phyloP scores from a whole-genome alignment of 192 early-diverging fungal species.

The Piromyces sp. region DNA sequence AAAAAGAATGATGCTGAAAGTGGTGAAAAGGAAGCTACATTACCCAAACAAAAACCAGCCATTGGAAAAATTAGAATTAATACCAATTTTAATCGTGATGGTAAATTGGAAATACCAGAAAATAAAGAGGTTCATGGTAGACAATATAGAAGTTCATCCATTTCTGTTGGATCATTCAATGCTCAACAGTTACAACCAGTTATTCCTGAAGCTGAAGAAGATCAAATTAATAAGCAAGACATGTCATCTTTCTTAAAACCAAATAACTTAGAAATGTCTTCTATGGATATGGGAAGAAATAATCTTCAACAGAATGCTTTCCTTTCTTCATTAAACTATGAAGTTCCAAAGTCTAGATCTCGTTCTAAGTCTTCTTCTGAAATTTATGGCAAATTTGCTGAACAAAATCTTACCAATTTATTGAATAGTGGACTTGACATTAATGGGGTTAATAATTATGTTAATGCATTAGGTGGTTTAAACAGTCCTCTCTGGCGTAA shows the following conservation, averaged over 20 bases:
- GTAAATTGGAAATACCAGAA: conserved; percentile 11
- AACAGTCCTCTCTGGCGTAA: conserved; percentile 27
- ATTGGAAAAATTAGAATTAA: background rate
- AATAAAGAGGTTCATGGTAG: conserved; percentile 26
- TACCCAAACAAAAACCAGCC: conserved; percentile 1
- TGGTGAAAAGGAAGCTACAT: background rate
- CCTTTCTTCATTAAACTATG: conserved; percentile 22
- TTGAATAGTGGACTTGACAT: conserved; percentile 3
- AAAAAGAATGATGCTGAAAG: background rate
- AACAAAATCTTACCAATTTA: conserved; percentile 20
- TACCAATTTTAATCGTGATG: conserved; percentile 5
- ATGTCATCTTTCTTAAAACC: conserved; percentile 12
- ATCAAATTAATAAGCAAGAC: background rate
- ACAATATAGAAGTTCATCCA: conserved; percentile 41
- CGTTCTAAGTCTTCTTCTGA: conserved; percentile 49
- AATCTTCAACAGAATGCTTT: conserved; percentile 4
- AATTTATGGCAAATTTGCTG: conserved; percentile 38
- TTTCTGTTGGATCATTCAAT: conserved; percentile 27
- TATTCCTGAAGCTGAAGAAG: background rate
- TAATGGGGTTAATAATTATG: conserved; percentile 17
- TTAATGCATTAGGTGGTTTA: conserved; percentile 27
- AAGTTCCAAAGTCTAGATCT: conserved; percentile 27
- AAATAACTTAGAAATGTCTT: conserved; percentile 21
- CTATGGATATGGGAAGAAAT: conserved; percentile 9
- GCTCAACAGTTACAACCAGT: background rate